A percentile compares a stretch with the other conserved stretches of the same genome.
Conservation (phyloP, 345 rosid species). For the Eucalyptus guilfoylei region DNA sequence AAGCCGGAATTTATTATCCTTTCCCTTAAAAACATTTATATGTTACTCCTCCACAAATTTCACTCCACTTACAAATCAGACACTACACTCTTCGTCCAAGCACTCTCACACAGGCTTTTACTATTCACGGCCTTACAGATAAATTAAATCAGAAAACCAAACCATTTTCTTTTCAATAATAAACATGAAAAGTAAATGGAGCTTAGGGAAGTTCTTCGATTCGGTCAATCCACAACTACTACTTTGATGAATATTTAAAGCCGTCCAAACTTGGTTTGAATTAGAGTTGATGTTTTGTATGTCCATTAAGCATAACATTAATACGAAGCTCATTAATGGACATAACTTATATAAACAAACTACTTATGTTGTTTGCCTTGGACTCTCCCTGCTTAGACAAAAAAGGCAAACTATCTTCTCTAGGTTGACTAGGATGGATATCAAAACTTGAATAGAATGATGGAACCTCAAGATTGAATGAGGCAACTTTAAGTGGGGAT, state of each 20-base stretch:
- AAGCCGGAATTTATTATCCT: background rate
- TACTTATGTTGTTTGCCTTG: background rate
- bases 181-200: background rate
- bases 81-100: background rate
- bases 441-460: background rate
- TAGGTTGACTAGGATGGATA: background rate
- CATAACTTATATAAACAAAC: background rate
- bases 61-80: background rate
- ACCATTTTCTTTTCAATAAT: background rate
- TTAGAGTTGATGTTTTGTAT: background rate
- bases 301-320: background rate
- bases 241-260: background rate
- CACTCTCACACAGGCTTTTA: background rate
- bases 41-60: background rate
- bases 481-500: background rate
- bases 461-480: background rate
- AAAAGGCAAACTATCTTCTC: background rate
- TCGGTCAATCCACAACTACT: background rate
- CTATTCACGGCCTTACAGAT: background rate
- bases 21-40: background rate
- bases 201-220: background rate
- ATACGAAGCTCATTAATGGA: background rate
- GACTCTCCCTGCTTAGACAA: background rate
- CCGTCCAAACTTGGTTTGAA: background rate
- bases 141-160: background rate